Percentiles rank a stretch among this genome's conserved stretches.
phyloP scores from a whole-genome alignment of 1,139 yeast genomes.

The Debaryomycetaceae sp. region DNA sequence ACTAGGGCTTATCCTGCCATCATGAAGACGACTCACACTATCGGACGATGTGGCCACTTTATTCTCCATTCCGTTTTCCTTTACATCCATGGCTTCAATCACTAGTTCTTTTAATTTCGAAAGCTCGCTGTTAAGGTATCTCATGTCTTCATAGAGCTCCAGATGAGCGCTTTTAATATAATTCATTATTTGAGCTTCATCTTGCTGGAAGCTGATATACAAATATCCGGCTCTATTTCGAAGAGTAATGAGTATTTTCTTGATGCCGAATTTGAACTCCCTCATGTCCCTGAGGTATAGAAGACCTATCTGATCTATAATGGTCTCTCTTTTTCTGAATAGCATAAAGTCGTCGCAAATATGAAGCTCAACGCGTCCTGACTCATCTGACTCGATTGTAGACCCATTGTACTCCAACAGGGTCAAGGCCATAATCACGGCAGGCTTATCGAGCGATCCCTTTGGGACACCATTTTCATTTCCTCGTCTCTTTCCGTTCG shows the following conservation, averaged over 20 bases:
- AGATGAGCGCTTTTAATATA: background rate
- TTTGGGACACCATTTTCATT: background rate
- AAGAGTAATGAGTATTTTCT: constrained; percentile 8
- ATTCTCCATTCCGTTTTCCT: background rate
- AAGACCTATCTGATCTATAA: constrained; percentile 1
- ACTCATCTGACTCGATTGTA: background rate
- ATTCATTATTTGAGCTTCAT: background rate
- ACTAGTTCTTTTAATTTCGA: background rate
- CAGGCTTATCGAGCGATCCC: background rate
- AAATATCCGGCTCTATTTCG: background rate
- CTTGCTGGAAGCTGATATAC: background rate
- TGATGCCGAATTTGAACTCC: constrained; percentile 2
- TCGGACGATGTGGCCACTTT: background rate
- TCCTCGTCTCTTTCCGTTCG: background rate
- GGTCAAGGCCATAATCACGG: background rate
- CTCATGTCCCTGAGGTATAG: background rate
- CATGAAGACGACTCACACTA: background rate
- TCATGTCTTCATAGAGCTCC: background rate
- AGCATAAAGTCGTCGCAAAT: constrained; percentile 2
- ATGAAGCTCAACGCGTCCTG: constrained; percentile 1
- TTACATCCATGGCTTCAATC: background rate
- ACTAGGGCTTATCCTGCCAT: constrained; percentile 2
- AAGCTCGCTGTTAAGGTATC: background rate
- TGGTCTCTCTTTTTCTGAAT: constrained; percentile 1
- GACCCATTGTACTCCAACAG: constrained; percentile 3